Base-by-base conservation (phyloP, 768 basidiomycete genomes). In the Rhodotorula toruloides region DNA sequence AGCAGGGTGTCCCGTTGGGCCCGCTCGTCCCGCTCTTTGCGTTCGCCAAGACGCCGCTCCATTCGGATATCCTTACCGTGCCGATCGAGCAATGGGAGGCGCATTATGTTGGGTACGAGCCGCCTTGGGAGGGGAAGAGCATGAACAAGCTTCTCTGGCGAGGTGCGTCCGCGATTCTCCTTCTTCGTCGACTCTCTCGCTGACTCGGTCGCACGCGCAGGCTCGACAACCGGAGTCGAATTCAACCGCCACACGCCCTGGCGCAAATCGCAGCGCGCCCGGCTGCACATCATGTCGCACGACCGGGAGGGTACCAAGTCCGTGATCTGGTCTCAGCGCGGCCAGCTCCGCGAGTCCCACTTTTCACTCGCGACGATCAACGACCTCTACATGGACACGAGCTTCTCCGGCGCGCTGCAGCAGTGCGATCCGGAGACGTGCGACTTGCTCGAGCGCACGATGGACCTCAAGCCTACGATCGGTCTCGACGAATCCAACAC, bases 51-150 rank as follows among this genome's bases (percentile, higher is more conserved):
- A 86, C 87, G 0, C 79, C 79, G 36, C 91, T 93, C 0, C 97
- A 87, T 75, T 79, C 85, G 70, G 96, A 98, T 74, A 91, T 99
- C 70, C 81, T 89, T 56, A 90, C 96, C 65, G 93, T 93, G 0
- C 92, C 90, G 69, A 91, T 98, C 77, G 98, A 99, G 76, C 97
- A 99, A 77, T 90, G 89, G 73, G 82, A 65, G 56, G 72, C 68
- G 56, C 60, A 58, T 34, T 75, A 75, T 49, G 34, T 70, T 25
- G 72, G 73, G 11, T 72, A 75, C 65, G 74, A 75, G 54, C 74
- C 72, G 19, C 37, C 68, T 10, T 80, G 79, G 78, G 76, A 76
- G 34, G 72, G 75, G 6, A 80, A 80, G 74, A 75, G 75, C 4
- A 63, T 76, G 53, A 74, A 77, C 68, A 71, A 77, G 61, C 54